Evolutionary conservation across 805 yeast species (phyloP), one percentile per base, ranked within the genome.

Genomic region (Ogataea pini): DNA sequence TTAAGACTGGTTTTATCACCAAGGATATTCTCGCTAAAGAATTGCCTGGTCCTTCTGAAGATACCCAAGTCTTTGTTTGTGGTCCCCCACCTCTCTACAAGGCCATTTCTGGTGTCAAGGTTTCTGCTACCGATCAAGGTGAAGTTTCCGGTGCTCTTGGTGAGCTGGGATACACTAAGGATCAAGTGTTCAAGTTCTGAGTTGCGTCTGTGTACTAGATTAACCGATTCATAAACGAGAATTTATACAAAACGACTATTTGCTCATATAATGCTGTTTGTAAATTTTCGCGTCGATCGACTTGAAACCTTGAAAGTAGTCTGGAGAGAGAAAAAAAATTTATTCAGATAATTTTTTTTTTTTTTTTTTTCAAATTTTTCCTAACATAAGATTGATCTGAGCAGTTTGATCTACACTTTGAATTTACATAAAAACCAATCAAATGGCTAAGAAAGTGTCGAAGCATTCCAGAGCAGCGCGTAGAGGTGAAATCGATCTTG

Each of bases 41-140:
- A 67, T 70, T 88, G 56, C 83, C 92, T 49, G 75, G 77, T 56
- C 85, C 97, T 29, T 62, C 77, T 17, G 76, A 71, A 42, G 86
- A 81, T 49, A 74, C 79, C 61, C 86, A 85, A 64, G 79, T 91
- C 49, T 92, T 87, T 60, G 86, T 92, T 48, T 94, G 99, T 71
- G 99, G 99, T 48, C 99, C 99, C 51, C 96, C 96, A 63, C 86
- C 87, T 36, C 77, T 94, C 67, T 88, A 88, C 83, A 77, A 85
- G 47, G 90, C 96, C 49, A 63, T 90, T 58, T 88, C 96, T 22
- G 99, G 99, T 64, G 68, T 70, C 60, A 92, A 92, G 80, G 76
- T 72, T 40, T 83, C 94, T 44, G 95, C 96, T 59, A 61, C 83
- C 47, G 97, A 91, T 66, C 99, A 94, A 77, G 99, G 99, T 72